phyloP scores from a whole-genome alignment of 2,329 filamentous ascomycete genomes.

The Neurospora crassa region DNA sequence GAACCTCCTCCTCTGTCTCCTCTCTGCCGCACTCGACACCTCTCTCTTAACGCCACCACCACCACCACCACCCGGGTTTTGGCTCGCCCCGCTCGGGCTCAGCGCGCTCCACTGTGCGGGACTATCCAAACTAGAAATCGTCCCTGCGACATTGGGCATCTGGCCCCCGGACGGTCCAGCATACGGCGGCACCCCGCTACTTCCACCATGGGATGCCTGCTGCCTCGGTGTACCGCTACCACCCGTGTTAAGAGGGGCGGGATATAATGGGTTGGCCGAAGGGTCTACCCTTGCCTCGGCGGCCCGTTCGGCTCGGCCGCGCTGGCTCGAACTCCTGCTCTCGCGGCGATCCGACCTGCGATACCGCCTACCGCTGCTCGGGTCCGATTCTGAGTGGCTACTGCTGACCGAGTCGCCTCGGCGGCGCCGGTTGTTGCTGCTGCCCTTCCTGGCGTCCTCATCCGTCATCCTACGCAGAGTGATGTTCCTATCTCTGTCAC shows the following conservation, averaged over 20 bases:
- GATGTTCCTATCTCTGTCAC: constrained; percentile 50
- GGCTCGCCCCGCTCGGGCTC: constrained; percentile 34
- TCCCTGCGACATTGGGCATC: constrained; percentile 28
- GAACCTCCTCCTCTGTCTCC: constrained; percentile 45
- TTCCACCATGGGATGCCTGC: neutral
- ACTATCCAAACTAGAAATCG: constrained; percentile 35
- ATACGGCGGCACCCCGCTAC: constrained; percentile 30
- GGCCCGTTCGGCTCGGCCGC: constrained; percentile 32
- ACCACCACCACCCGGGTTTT: constrained; percentile 19
- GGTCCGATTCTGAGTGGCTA: constrained; percentile 48
- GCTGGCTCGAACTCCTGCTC: constrained; percentile 40
- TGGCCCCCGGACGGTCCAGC: constrained; percentile 35
- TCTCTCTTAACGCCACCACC: constrained; percentile 10
- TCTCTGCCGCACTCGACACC: constrained; percentile 31
- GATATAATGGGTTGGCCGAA: neutral
- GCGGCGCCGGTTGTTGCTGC: constrained; percentile 24
- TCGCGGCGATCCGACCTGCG: constrained; percentile 28
- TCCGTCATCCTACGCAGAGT: constrained; percentile 53
- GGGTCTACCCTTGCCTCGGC: constrained; percentile 36
- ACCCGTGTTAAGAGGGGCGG: neutral
- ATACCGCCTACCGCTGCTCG: constrained; percentile 41
- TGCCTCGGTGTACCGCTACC: neutral
- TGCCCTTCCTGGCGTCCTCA: constrained; percentile 40
- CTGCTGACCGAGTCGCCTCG: constrained; percentile 46
- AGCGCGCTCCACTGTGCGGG: constrained; percentile 31